Percentiles rank a stretch among this genome's conserved stretches.
Conservation (phyloP, 441 rosid species). For the Aleurites moluccanus region DNA sequence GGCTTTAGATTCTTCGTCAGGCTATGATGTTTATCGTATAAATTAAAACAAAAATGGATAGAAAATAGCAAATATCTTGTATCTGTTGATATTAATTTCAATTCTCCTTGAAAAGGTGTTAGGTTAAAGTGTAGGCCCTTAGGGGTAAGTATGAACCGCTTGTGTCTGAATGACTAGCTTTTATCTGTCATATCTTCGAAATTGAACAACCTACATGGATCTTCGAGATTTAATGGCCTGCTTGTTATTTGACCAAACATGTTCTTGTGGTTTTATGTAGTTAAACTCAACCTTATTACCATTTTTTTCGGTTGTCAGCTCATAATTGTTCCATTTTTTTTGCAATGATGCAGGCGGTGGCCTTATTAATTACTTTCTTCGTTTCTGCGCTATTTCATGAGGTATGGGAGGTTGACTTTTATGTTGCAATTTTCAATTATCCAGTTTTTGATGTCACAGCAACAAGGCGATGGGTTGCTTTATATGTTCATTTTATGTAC, state of each 20-base stretch:
- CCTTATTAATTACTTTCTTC: conserved; percentile 65
- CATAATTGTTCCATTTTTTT: background rate
- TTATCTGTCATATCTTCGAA: no score
- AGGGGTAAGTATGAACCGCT: no score
- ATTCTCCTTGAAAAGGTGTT: no score
- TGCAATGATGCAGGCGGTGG: conserved; percentile 50
- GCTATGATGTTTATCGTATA: background rate
- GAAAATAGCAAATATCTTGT: no score
- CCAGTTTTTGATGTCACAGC: background rate
- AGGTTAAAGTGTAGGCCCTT: no score
- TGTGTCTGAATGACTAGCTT: no score
- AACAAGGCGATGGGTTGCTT: background rate
- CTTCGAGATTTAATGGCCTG: background rate
- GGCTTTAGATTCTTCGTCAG: background rate
- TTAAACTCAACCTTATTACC: background rate
- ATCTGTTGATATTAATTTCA: no score
- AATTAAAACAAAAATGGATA: no score
- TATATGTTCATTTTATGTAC: background rate
- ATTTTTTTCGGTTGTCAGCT: background rate
- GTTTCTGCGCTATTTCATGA: conserved; percentile 96
- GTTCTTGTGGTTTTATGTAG: background rate
- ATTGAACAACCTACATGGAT: background rate
- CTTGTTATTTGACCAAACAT: background rate
- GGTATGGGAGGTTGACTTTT: conserved; percentile 42
- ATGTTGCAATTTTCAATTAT: background rate